Conservation (phyloP, 2,329 filamentous ascomycete genomes). For the Arthrocladium fulminans region DNA sequence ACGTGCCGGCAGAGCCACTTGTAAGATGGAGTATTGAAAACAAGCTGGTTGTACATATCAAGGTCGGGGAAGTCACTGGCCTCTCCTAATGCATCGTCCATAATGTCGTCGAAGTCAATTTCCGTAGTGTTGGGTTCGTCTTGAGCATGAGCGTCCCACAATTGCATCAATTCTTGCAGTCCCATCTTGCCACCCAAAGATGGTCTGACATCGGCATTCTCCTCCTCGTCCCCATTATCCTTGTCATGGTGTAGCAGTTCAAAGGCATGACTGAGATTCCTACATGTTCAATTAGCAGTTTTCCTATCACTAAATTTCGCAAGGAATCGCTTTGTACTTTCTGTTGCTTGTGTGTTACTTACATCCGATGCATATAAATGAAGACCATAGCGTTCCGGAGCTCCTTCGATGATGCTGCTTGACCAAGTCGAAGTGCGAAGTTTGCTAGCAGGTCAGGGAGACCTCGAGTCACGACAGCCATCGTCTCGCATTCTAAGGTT, state of each 20-base stretch:
- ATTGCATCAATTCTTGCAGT: background rate
- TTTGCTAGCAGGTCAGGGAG: background rate
- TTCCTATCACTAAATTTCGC: background rate
- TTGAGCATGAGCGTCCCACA: background rate
- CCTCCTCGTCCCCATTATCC: background rate
- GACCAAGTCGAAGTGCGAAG: background rate
- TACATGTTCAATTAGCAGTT: too few species aligned
- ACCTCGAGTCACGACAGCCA: background rate
- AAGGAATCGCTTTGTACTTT: too few species aligned
- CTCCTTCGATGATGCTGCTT: background rate
- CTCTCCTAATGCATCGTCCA: background rate
- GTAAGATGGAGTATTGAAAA: background rate
- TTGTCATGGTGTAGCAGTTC: too few species aligned
- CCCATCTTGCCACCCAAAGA: conserved; percentile 1
- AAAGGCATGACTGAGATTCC: too few species aligned
- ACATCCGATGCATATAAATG: background rate
- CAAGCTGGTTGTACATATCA: background rate
- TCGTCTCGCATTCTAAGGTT: background rate
- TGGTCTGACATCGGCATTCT: background rate
- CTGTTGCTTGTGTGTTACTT: too few species aligned
- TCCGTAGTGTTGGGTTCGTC: background rate
- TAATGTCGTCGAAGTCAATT: background rate
- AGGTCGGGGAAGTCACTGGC: background rate
- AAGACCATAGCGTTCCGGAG: background rate
- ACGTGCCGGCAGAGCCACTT: background rate